Percentiles rank a stretch among this genome's conserved stretches.
phyloP scores from a whole-genome alignment of 805 yeast species.

The Saccharomycopsis sp. region DNA sequence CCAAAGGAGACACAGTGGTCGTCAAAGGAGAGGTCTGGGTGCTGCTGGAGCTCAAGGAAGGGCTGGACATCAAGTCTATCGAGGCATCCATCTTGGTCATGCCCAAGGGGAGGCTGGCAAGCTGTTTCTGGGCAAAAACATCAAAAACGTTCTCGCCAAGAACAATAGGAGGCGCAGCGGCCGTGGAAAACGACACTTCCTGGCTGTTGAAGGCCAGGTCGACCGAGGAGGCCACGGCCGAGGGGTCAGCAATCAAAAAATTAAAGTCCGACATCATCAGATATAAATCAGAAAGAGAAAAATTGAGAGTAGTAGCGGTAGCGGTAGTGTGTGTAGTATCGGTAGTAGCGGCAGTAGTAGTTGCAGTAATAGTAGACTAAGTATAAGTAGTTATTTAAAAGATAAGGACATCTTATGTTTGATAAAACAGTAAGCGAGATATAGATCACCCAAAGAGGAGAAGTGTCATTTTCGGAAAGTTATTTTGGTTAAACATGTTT shows the following conservation, averaged over 20 bases:
- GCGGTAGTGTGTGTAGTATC: not conserved
- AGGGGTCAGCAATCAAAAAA: constrained; percentile 13
- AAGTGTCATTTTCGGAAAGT: not conserved
- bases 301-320: not conserved
- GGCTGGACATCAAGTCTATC: constrained; percentile 22
- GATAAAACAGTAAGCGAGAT: constrained; percentile 1
- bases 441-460: constrained; percentile 2
- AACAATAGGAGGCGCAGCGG: constrained; percentile 14
- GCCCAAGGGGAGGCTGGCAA: constrained; percentile 25
- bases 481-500: not conserved
- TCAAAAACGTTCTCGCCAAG: constrained; percentile 21
- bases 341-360: not conserved
- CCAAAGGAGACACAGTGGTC: constrained; percentile 40
- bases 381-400: not conserved
- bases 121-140: constrained; percentile 11
- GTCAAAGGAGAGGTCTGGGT: constrained; percentile 25
- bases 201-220: constrained; percentile 5
- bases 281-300: not conserved
- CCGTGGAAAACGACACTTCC: not conserved
- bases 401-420: not conserved
- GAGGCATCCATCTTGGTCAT: constrained; percentile 23
- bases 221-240: constrained; percentile 2
- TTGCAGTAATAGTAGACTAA: not conserved
- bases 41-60: constrained; percentile 23
- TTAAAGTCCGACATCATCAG: constrained; percentile 14